Percentiles rank a stretch among this genome's conserved stretches.
Conservation (phyloP, 2,329 filamentous ascomycete species). For the Paraconiothyrium brasiliense region DNA sequence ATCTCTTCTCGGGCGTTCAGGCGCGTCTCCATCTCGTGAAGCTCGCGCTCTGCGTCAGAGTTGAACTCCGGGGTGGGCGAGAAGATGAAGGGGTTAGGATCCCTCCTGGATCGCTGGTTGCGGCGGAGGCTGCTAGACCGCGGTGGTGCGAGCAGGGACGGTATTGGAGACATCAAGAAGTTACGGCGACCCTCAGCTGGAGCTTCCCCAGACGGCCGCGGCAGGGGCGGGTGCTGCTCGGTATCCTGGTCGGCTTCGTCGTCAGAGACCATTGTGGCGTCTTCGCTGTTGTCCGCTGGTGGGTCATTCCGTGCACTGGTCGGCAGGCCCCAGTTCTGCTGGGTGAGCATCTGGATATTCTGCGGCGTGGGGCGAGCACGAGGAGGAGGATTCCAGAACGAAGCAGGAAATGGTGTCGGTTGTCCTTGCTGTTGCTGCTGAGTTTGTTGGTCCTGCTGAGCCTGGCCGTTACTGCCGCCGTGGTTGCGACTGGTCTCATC, state of each 20-base stretch:
- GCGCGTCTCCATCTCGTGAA: background rate
- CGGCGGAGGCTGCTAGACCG: background rate
- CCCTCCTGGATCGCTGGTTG: background rate
- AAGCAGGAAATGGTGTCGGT: background rate
- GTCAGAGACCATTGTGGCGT: background rate
- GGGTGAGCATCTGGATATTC: background rate
- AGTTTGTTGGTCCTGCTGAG: background rate
- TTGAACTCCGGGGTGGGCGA: background rate
- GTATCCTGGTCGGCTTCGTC: background rate
- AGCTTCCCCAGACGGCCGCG: background rate
- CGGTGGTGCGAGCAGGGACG: background rate
- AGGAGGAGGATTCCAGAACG: background rate
- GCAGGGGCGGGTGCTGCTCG: background rate
- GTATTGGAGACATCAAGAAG: background rate
- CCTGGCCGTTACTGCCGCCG: background rate
- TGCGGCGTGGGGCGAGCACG: background rate
- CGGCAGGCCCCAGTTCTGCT: background rate
- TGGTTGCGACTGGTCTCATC: background rate
- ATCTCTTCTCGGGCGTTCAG: background rate
- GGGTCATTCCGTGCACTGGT: background rate
- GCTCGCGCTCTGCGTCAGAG: background rate
- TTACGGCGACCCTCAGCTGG: background rate
- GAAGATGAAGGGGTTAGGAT: background rate
- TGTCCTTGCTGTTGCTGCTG: conserved; percentile 1
- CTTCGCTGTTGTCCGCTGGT: background rate